A percentile compares a stretch with the other conserved stretches of the same genome.
phyloP scores from a whole-genome alignment of 2,329 filamentous ascomycete genomes.

The Magnaporthiopsis rhizophila region DNA sequence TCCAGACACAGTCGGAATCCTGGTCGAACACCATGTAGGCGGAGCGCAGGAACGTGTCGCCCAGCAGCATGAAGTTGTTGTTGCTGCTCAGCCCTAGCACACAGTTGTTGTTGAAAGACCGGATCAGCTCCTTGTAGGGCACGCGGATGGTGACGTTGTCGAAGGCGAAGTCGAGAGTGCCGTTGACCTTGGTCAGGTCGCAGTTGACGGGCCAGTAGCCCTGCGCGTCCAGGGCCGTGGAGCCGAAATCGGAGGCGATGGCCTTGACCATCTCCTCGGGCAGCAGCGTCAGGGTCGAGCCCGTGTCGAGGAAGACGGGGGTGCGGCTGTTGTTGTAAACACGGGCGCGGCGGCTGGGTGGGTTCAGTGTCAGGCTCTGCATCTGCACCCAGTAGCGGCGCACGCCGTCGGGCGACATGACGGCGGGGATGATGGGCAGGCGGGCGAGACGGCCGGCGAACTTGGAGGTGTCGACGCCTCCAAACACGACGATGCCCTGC shows the following conservation, averaged over 20 bases:
- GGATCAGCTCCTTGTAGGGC: constrained; percentile 41
- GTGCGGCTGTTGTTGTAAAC: constrained; percentile 30
- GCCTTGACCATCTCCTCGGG: constrained; percentile 45
- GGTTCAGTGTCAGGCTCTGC: constrained; percentile 33
- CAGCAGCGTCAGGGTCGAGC: constrained; percentile 60
- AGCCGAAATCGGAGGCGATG: constrained; percentile 43
- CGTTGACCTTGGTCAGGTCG: constrained; percentile 27
- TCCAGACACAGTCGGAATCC: constrained; percentile 36
- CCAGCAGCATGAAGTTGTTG: constrained; percentile 42
- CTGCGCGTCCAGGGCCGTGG: constrained; percentile 25
- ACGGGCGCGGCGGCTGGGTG: constrained; percentile 25
- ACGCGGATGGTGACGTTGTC: constrained; percentile 38
- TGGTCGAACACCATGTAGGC: constrained; percentile 49
- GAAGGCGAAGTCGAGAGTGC: constrained; percentile 42
- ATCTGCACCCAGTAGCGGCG: constrained; percentile 45
- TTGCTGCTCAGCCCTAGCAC: constrained; percentile 42
- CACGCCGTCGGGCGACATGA: constrained; percentile 45
- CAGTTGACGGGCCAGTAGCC: constrained; percentile 42
- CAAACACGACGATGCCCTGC: constrained; percentile 59
- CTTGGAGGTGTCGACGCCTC: constrained; percentile 58
- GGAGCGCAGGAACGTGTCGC: constrained; percentile 49
- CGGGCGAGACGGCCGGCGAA: constrained; percentile 51
- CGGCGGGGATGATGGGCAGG: constrained; percentile 51
- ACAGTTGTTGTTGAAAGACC: constrained; percentile 29
- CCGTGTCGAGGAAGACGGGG: constrained; percentile 62